These are phyloP conservation scores for Zelopaecilomyces penicillatus DNA, from an alignment of 2,329 filamentous ascomycete genomes.

Conservation along the genomic window DNA sequence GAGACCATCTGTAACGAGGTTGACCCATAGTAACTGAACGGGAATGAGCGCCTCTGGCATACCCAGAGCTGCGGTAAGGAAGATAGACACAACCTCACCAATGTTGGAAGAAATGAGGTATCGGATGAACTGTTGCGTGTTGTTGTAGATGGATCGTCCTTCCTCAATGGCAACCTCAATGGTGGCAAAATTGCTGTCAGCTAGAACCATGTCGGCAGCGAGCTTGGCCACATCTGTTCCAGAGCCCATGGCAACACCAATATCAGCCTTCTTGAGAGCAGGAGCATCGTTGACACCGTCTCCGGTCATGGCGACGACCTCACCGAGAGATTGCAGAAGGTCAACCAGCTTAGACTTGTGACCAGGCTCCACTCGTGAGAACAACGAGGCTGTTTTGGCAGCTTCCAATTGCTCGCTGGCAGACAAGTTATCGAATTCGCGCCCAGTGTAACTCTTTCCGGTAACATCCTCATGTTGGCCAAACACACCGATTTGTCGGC, in stretches of 20 bases:
- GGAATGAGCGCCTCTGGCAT: conserved; percentile 97
- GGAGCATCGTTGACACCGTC: conserved; percentile 98
- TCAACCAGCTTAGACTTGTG: conserved; percentile 99
- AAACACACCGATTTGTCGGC: conserved; percentile 94
- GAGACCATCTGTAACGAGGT: conserved; percentile 93
- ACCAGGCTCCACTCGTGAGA: conserved; percentile 88
- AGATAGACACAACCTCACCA: conserved; percentile 97
- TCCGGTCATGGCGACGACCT: conserved; percentile 98
- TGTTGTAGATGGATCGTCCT: conserved; percentile 97
- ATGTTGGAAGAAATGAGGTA: conserved; percentile 99
- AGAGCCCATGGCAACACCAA: conserved; percentile 97
- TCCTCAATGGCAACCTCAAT: conserved; percentile 95
- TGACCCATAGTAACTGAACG: conserved; percentile 97
- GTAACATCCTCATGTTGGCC: conserved; percentile 68
- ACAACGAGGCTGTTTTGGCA: conserved; percentile 77
- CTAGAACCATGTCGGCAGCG: conserved; percentile 95
- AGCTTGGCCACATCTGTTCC: conserved; percentile 96
- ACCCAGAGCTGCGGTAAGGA: conserved; percentile 88
- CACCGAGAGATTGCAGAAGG: conserved; percentile 81
- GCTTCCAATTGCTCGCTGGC: conserved; percentile 73
- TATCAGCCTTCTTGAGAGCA: conserved; percentile 95
- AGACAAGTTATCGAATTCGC: conserved; percentile 83
- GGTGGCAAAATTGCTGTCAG: conserved; percentile 97
- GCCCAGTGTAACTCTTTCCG: conserved; percentile 91
- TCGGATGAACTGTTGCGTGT: conserved; percentile 98